A percentile compares a stretch with the other conserved stretches of the same genome.
These are phyloP conservation scores for Rhizopus delemar DNA, from an alignment of 371 early-diverging fungal genomes.

Conservation along the genomic window DNA sequence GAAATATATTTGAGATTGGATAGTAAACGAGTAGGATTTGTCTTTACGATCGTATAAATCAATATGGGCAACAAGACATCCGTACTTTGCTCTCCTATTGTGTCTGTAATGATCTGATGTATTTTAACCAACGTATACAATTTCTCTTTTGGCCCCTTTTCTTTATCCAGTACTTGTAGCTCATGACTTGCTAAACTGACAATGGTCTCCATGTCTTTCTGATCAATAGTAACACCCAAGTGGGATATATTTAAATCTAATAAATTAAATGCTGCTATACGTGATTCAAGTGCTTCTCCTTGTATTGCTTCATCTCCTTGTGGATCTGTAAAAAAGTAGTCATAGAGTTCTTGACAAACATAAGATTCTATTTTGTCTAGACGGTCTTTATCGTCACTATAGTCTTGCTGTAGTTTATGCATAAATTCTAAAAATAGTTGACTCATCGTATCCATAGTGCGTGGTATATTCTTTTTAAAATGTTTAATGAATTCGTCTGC, in stretches of 20 bases:
- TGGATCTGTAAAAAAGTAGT: constrained; percentile 27
- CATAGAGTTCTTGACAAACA: constrained; percentile 45
- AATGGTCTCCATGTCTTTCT: constrained; percentile 41
- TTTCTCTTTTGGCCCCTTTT: constrained; percentile 52
- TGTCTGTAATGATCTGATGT: constrained; percentile 48
- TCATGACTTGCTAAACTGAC: constrained; percentile 50
- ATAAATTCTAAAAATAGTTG: constrained; percentile 28
- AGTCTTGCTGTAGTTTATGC: constrained; percentile 22
- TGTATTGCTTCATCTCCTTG: constrained; percentile 56
- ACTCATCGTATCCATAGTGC: constrained; percentile 31
- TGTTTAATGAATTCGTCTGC: constrained; percentile 32
- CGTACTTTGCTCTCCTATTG: constrained; percentile 32
- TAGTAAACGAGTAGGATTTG: constrained; percentile 67
- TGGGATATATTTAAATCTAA: constrained; percentile 60
- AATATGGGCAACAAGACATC: constrained; percentile 69
- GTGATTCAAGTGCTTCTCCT: constrained; percentile 68
- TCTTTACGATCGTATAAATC: constrained; percentile 68
- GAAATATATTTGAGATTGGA: constrained; percentile 64
- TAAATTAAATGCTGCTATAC: constrained; percentile 70
- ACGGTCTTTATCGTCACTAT: constrained; percentile 11
- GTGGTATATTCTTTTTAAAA: constrained; percentile 33
- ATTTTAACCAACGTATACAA: constrained; percentile 47
- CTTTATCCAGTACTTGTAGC: constrained; percentile 49
- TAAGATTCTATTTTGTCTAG: constrained; percentile 46
- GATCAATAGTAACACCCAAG: constrained; percentile 55